Evolutionary conservation across 192 early-diverging fungal species (phyloP).

Genomic region (Allomyces macrogynus): DNA sequence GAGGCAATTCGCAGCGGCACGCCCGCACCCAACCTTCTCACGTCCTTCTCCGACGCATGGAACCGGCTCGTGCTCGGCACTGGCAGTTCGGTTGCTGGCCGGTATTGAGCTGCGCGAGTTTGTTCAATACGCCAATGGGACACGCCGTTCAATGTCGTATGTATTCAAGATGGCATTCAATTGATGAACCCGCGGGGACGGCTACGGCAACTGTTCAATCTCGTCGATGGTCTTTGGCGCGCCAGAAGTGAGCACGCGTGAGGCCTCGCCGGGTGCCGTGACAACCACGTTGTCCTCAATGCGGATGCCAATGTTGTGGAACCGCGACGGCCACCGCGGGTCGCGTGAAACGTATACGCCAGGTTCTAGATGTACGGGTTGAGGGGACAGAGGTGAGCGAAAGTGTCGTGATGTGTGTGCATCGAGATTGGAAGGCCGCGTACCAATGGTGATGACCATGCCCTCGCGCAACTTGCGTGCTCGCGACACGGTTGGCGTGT

Average conservation of each 20-base stretch:
- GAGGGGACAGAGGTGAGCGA: not conserved
- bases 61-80: not conserved
- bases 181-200: too few relatives aligned
- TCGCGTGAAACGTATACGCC: constrained; percentile 76
- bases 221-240: constrained; percentile 77
- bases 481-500: constrained; percentile 51
- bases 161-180: too few relatives aligned
- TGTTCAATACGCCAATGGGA: too few relatives aligned
- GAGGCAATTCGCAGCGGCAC: not conserved
- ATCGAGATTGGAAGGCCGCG: constrained; percentile 2
- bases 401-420: not conserved
- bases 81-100: not conserved
- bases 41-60: not conserved
- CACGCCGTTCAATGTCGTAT: too few relatives aligned
- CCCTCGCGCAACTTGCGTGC: constrained; percentile 44
- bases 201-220: constrained; percentile 21
- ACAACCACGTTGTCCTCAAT: constrained; percentile 91
- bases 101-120: not conserved
- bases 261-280: constrained; percentile 35
- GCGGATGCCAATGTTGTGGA: constrained; percentile 75
- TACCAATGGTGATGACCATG: constrained; percentile 85
- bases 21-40: not conserved
- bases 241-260: constrained; percentile 36
- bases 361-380: constrained; percentile 33
- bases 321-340: constrained; percentile 49